A percentile compares a stretch with the other conserved stretches of the same genome.
Evolutionary conservation across 129 eudicot genomes (phyloP).

Genomic region (Pseudognaphalium luteoalbum): DNA sequence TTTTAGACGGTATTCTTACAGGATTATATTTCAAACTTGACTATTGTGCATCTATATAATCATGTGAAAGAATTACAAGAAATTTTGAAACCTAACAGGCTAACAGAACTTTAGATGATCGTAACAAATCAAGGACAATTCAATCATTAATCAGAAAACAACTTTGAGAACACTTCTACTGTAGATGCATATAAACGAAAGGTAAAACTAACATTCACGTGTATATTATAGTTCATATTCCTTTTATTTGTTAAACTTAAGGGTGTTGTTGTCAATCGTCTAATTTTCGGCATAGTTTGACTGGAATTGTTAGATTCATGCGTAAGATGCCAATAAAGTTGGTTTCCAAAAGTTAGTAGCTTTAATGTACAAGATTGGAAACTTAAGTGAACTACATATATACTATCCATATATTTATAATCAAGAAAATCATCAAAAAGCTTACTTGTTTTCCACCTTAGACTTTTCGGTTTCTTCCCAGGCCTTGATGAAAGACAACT

Average conservation of each 20-base stretch:
- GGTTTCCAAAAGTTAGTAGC: background rate
- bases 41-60: background rate
- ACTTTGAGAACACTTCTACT: background rate
- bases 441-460: constrained; percentile 87
- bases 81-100: background rate
- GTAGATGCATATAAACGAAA: no score
- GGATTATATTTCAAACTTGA: background rate
- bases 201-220: no score
- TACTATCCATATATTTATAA: background rate
- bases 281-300: background rate
- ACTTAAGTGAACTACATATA: background rate
- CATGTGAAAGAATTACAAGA: background rate
- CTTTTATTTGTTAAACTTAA: background rate
- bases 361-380: background rate
- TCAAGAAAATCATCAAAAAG: background rate
- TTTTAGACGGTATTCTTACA: background rate
- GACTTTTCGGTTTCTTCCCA: constrained; percentile 87
- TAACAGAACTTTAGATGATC: constrained; percentile 1
- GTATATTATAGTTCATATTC: background rate
- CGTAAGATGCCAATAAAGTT: background rate
- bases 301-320: no score
- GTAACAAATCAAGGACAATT: background rate
- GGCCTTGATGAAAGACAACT: constrained; percentile 75
- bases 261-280: background rate
- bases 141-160: background rate